Percentiles rank a stretch among this genome's conserved stretches.
Conservation (phyloP, 257 asterid genomes). For the Nicotiana otophora region DNA sequence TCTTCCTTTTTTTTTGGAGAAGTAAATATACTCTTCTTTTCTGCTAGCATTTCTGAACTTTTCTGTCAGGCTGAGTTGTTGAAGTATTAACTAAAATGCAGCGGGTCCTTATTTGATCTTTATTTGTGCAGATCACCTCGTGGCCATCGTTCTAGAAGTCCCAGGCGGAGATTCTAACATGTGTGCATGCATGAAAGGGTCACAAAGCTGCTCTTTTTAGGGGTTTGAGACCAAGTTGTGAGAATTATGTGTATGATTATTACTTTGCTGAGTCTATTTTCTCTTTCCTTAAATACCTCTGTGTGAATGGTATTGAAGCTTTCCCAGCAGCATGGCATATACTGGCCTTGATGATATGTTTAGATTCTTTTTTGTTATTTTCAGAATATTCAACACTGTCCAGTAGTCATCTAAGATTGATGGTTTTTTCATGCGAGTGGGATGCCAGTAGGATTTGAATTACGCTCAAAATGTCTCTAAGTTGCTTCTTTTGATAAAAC, state of each 20-base stretch:
- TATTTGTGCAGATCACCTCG: slow-evolving; percentile 67
- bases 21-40: background rate
- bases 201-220: background rate
- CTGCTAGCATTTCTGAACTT: background rate
- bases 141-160: slow-evolving; percentile 85
- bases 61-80: background rate
- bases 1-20: no score
- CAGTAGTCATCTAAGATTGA: background rate
- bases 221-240: background rate
- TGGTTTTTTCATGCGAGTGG: background rate
- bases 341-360: background rate
- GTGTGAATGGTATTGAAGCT: background rate
- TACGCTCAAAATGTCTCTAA: background rate
- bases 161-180: slow-evolving; percentile 67
- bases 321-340: background rate
- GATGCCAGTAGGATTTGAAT: background rate
- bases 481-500: background rate
- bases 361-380: background rate
- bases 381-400: background rate
- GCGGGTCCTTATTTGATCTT: background rate
- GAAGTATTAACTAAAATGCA: background rate
- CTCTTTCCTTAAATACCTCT: background rate
- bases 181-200: slow-evolving; percentile 5
- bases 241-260: slow-evolving; percentile 1
- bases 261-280: background rate